A percentile compares a stretch with the other conserved stretches of the same genome.
Evolutionary conservation across 768 basidiomycete genomes (phyloP).

Genomic region (Termitomyces sp.): DNA sequence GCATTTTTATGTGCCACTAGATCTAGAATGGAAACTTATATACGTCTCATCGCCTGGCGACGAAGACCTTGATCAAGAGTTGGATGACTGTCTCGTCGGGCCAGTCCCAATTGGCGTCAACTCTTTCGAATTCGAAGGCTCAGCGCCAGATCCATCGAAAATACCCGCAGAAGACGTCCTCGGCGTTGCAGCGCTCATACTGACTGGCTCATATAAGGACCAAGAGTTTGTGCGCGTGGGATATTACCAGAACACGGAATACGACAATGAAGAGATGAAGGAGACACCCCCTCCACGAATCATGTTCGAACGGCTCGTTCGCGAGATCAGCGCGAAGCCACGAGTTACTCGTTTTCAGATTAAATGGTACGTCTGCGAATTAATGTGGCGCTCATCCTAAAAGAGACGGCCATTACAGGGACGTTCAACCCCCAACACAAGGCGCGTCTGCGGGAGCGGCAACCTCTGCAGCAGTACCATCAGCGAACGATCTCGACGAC

Average conservation of each 20-base stretch:
- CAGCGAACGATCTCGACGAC: constrained; percentile 59
- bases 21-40: constrained; percentile 97
- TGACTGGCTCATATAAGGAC: constrained; percentile 93
- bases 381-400: neutral
- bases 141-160: constrained; percentile 73
- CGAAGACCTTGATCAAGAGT: constrained; percentile 91
- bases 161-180: constrained; percentile 89
- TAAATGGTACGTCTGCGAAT: constrained; percentile 55
- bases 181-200: constrained; percentile 94
- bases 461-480: constrained; percentile 68
- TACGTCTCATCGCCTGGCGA: constrained; percentile 93
- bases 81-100: constrained; percentile 96
- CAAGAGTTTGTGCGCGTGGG: constrained; percentile 99
- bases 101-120: constrained; percentile 97
- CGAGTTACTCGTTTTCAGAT: constrained; percentile 92
- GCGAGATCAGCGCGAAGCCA: constrained; percentile 88
- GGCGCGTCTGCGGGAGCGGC: constrained; percentile 51
- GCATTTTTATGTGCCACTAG: constrained; percentile 30
- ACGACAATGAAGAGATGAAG: constrained; percentile 91
- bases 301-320: constrained; percentile 70
- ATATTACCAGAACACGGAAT: constrained; percentile 99
- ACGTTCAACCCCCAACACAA: constrained; percentile 47
- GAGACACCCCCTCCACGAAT: constrained; percentile 63
- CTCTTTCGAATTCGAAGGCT: constrained; percentile 93
- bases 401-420: constrained; percentile 36